Conservation (phyloP, 2,329 filamentous ascomycete species). For the Alternaria solani region DNA sequence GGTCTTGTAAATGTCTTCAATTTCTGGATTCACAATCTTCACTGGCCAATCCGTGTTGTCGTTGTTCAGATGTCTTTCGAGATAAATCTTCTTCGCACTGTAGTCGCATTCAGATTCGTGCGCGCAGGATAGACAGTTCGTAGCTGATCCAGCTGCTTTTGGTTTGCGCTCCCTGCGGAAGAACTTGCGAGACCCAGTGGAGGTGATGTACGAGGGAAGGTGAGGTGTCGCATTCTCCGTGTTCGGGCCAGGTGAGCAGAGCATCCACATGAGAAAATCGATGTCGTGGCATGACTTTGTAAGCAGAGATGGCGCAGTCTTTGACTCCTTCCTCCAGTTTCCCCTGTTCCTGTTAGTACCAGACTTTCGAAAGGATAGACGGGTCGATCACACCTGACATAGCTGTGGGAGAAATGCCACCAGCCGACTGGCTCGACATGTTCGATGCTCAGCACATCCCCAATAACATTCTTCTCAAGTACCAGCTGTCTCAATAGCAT, state of each 20-base stretch:
- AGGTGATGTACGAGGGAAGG: conserved; percentile 77
- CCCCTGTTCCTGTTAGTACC: conserved; percentile 61
- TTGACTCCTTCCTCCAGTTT: conserved; percentile 87
- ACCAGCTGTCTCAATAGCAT: conserved; percentile 81
- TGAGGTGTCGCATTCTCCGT: conserved; percentile 64
- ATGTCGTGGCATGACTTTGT: conserved; percentile 98
- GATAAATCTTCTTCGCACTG: conserved; percentile 84
- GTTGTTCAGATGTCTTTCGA: conserved; percentile 70
- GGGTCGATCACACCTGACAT: conserved; percentile 64
- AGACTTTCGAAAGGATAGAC: not conserved
- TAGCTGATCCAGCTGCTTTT: conserved; percentile 73
- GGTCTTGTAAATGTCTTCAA: conserved; percentile 73
- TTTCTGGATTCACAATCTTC: conserved; percentile 88
- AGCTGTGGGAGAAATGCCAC: conserved; percentile 78
- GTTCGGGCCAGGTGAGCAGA: conserved; percentile 72
- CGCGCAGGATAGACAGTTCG: conserved; percentile 86
- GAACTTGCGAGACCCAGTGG: conserved; percentile 77
- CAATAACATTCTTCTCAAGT: conserved; percentile 76
- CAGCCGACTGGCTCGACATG: conserved; percentile 95
- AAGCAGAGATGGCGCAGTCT: conserved; percentile 79
- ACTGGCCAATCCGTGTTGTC: conserved; percentile 83
- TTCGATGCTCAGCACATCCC: conserved; percentile 83
- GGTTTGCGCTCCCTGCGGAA: conserved; percentile 83
- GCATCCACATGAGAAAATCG: conserved; percentile 88
- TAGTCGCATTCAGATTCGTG: conserved; percentile 80